These are phyloP conservation scores for Toxoplasma gondii DNA, from an alignment of 169 alveolate species.

Conservation along the genomic window DNA sequence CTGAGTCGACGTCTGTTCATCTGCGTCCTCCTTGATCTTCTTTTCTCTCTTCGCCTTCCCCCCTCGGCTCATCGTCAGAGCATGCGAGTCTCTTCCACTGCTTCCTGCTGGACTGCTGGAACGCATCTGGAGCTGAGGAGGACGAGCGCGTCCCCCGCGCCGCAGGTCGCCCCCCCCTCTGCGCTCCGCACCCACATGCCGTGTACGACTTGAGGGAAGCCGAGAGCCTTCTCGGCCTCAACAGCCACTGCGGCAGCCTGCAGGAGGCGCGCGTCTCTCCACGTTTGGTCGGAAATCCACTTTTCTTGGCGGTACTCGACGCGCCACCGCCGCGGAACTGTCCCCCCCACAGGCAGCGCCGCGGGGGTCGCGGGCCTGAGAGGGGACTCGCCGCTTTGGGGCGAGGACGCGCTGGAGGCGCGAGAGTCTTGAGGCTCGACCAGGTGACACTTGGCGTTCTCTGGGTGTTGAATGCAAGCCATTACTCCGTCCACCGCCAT, in stretches of 20 bases:
- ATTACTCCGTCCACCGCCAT: constrained; percentile 63
- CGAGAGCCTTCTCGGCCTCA: constrained; percentile 57
- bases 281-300: neutral
- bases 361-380: neutral
- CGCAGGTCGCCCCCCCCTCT: neutral
- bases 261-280: constrained; percentile 20
- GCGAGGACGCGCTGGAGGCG: neutral
- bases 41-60: neutral
- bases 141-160: neutral
- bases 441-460: neutral
- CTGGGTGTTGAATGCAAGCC: neutral
- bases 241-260: constrained; percentile 49
- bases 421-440: neutral
- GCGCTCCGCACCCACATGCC: constrained; percentile 48
- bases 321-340: neutral
- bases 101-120: constrained; percentile 13
- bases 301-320: neutral
- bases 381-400: neutral
- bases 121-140: constrained; percentile 35
- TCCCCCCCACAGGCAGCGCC: constrained; percentile 18
- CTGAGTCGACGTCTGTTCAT: too few species aligned
- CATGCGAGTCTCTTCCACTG: neutral
- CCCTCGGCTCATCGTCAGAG: neutral
- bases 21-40: neutral
- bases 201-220: constrained; percentile 57